phyloP scores from a whole-genome alignment of 768 basidiomycete species.

The Boletus pseudopeckii region DNA sequence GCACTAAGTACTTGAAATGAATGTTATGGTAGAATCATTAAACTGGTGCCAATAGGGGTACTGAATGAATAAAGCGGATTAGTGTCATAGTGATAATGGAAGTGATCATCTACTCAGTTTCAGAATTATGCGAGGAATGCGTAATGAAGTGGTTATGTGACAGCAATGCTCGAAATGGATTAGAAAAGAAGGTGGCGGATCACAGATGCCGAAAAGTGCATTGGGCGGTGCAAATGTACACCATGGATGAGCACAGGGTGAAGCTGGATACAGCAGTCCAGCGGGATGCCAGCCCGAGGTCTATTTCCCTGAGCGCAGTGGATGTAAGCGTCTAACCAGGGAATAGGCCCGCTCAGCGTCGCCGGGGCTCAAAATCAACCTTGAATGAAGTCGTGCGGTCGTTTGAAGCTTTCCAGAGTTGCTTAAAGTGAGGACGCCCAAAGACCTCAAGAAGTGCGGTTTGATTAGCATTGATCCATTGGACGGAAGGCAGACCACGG shows the following conservation, averaged over 20 bases:
- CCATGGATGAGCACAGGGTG: constrained; percentile 8
- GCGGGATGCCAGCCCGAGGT: constrained; percentile 20
- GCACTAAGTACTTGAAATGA: constrained; percentile 22
- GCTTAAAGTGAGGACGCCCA: constrained; percentile 66
- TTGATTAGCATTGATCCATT: constrained; percentile 75
- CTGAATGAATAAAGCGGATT: constrained; percentile 31
- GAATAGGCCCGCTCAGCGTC: constrained; percentile 28
- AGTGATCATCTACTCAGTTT: constrained; percentile 27
- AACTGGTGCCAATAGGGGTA: constrained; percentile 26
- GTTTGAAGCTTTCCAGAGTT: constrained; percentile 67
- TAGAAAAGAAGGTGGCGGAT: constrained; percentile 24
- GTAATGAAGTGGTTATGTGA: constrained; percentile 39
- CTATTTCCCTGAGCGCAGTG: constrained; percentile 5
- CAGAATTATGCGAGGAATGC: constrained; percentile 33
- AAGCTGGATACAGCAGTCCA: constrained; percentile 4
- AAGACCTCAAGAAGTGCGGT: constrained; percentile 66
- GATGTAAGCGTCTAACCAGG: constrained; percentile 3
- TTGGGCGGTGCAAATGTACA: constrained; percentile 16
- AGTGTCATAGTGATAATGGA: constrained; percentile 30
- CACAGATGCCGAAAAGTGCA: constrained; percentile 24
- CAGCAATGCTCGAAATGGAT: constrained; percentile 34
- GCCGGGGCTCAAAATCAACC: constrained; percentile 56
- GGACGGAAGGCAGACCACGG: constrained; percentile 71
- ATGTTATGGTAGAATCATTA: constrained; percentile 31
- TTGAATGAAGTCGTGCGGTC: constrained; percentile 72